These are phyloP conservation scores for Cryptosporidium bovis DNA, from an alignment of 169 alveolate species.

Conservation along the genomic window DNA sequence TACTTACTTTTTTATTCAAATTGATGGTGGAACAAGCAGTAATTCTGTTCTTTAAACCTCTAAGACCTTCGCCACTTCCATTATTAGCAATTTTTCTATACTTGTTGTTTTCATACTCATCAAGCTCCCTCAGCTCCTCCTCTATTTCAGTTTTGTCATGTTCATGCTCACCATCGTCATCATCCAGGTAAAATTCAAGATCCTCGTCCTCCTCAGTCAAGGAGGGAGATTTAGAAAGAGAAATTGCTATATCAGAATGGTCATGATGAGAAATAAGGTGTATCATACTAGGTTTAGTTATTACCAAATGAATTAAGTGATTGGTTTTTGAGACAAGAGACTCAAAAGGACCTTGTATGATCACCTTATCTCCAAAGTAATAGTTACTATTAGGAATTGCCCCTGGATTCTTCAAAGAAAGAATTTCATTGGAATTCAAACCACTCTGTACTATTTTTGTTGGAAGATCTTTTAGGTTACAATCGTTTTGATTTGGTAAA, in stretches of 20 bases:
- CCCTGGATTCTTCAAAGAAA: conserved; percentile 18
- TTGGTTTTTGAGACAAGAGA: conserved; percentile 29
- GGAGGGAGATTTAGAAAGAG: conserved; percentile 17
- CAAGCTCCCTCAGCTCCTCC: no score
- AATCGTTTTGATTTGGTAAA: conserved; percentile 20
- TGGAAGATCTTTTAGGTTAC: conserved; percentile 25
- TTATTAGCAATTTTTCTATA: no score
- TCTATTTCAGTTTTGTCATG: background rate
- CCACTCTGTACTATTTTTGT: conserved; percentile 37
- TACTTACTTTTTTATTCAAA: conserved; percentile 2
- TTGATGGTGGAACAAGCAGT: conserved; percentile 5
- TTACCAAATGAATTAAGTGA: conserved; percentile 5
- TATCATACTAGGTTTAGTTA: conserved; percentile 45
- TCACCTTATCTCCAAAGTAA: background rate
- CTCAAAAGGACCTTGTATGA: conserved; percentile 5
- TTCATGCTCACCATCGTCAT: conserved; percentile 13
- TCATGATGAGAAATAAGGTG: conserved; percentile 51
- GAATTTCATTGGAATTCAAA: background rate
- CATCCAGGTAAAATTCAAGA: conserved; percentile 26
- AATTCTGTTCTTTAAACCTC: background rate
- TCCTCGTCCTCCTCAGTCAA: conserved; percentile 48
- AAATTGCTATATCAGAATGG: conserved; percentile 56
- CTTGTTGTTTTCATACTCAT: no score
- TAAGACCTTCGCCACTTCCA: no score
- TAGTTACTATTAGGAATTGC: conserved; percentile 2